These are phyloP conservation scores for Arachis monticola DNA, from an alignment of 331 rosid species.

Conservation along the genomic window DNA sequence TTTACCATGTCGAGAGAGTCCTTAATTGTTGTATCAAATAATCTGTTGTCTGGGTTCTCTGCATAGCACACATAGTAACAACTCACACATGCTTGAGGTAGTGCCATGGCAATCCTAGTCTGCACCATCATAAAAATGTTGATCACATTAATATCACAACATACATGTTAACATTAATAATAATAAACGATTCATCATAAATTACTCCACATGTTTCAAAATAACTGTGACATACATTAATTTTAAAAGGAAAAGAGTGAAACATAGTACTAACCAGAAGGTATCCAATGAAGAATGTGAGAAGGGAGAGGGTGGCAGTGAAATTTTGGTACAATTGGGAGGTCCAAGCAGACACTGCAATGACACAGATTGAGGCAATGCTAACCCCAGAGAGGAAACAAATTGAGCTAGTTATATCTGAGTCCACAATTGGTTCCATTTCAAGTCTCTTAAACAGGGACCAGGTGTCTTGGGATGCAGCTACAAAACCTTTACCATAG, in stretches of 20 bases:
- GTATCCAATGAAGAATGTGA: constrained; percentile 84
- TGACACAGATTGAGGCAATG: constrained; percentile 87
- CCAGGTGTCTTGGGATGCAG: constrained; percentile 93
- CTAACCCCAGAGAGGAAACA: constrained; percentile 94
- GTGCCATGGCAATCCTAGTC: constrained; percentile 96
- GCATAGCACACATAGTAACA: constrained; percentile 94
- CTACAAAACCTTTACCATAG: constrained; percentile 78
- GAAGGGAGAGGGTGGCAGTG: constrained; percentile 77
- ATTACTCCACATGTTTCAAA: no score
- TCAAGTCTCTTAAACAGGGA: constrained; percentile 63
- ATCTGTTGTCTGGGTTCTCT: constrained; percentile 64
- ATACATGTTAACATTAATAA: neutral
- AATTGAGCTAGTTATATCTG: constrained; percentile 90
- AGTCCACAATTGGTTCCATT: constrained; percentile 69
- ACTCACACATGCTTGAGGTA: constrained; percentile 95
- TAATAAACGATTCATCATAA: neutral
- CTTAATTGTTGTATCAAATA: constrained; percentile 72
- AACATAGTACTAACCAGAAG: constrained; percentile 69
- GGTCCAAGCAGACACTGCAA: constrained; percentile 92
- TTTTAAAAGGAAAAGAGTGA: neutral
- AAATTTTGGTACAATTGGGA: constrained; percentile 56
- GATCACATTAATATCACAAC: no score
- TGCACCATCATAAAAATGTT: constrained; percentile 36
- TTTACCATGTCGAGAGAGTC: constrained; percentile 60
- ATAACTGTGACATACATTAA: no score